Evolutionary conservation across 257 asterid genomes (phyloP).

Genomic region (Solanum appendiculatum): DNA sequence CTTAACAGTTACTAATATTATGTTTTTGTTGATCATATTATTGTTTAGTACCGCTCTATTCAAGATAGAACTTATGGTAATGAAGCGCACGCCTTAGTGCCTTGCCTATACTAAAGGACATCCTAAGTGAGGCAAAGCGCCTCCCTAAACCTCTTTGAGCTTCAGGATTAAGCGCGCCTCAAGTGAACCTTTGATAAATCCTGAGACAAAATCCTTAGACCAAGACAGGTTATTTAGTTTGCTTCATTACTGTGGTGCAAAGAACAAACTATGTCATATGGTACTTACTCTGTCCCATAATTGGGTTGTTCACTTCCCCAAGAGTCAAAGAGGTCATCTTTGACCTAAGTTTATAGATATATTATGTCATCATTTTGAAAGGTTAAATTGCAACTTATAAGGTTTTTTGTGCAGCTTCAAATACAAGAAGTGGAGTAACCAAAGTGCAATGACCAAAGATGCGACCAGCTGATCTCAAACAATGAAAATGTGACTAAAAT

Average conservation of each 20-base stretch:
- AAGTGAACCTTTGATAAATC: not conserved
- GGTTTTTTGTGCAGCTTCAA: not conserved
- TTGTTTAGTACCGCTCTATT: not conserved
- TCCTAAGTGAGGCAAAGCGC: not conserved
- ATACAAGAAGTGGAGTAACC: not conserved
- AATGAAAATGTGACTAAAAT: not conserved
- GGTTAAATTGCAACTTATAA: not conserved
- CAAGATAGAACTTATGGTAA: not conserved
- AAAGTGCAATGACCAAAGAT: not conserved
- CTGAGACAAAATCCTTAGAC: not conserved
- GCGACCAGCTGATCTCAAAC: not conserved
- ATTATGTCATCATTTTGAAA: not conserved
- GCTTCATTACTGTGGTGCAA: not conserved
- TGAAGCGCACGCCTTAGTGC: not conserved
- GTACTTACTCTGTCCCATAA: not conserved
- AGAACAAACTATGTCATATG: not conserved
- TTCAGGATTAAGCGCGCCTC: not conserved
- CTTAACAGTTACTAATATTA: not conserved
- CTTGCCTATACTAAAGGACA: not conserved
- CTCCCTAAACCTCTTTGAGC: not conserved
- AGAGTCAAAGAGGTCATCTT: not conserved
- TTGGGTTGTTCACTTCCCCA: not conserved
- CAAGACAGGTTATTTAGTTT: not conserved
- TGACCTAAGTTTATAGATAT: not conserved
- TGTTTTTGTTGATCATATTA: not conserved